phyloP scores from a whole-genome alignment of 139 green algal species.

The Penium margaritaceum region DNA sequence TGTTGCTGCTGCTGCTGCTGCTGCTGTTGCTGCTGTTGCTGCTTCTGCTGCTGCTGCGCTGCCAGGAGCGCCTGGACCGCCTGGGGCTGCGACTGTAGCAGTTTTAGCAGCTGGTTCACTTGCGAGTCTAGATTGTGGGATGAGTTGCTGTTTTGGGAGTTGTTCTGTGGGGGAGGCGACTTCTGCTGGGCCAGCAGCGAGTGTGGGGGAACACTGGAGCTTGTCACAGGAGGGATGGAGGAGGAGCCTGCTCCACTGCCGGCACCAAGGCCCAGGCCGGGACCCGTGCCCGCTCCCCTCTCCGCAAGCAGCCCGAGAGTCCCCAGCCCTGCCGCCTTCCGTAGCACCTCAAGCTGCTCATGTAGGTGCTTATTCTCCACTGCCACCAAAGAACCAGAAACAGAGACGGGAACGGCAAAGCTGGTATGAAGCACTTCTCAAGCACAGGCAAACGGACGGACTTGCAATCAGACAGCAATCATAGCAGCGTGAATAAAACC shows the following conservation, averaged over 20 bases:
- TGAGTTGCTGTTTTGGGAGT: no score
- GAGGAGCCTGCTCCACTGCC: neutral
- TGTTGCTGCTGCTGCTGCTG: slow-evolving; percentile 2
- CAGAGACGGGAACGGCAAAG: neutral
- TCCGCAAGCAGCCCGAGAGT: neutral
- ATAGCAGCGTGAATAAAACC: neutral
- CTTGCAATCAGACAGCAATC: neutral
- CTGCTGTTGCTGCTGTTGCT: slow-evolving; percentile 1
- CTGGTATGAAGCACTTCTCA: neutral
- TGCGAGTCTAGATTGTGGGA: no score
- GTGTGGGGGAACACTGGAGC: neutral
- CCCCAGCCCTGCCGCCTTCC: neutral
- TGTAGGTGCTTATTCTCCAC: slow-evolving; percentile 5
- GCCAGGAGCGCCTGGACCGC: neutral
- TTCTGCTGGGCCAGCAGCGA: slow-evolving; percentile 2
- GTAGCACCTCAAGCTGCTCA: slow-evolving; percentile 3
- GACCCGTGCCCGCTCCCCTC: no score
- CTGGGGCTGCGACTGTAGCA: neutral
- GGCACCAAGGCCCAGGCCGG: no score
- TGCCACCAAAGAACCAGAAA: neutral
- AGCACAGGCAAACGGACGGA: neutral
- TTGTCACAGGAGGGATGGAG: neutral
- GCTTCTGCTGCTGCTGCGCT: neutral
- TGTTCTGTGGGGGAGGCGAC: neutral
- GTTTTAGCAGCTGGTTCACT: slow-evolving; percentile 1